Conservation (phyloP, 805 yeast genomes). For the Ogataea trehaloabstinens region DNA sequence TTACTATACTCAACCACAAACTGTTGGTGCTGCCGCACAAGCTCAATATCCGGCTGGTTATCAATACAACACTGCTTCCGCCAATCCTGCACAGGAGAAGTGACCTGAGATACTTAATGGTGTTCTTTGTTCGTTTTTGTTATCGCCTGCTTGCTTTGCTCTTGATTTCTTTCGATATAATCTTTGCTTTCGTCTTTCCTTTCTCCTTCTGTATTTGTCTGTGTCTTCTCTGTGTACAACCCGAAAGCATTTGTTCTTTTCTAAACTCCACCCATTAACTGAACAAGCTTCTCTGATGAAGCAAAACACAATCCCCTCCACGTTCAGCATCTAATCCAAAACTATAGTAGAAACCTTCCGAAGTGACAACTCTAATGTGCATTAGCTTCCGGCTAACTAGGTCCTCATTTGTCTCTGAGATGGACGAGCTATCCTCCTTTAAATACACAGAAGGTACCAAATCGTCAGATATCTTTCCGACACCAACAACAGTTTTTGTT, state of each 20-base stretch:
- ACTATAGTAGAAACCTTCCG: conserved; percentile 82
- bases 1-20: conserved; percentile 17
- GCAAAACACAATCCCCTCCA: conserved; percentile 90
- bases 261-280: too few species aligned
- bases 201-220: too few species aligned
- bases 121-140: not conserved
- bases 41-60: conserved; percentile 18
- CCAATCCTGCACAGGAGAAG: conserved; percentile 7
- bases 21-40: conserved; percentile 6
- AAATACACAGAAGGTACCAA: conserved; percentile 22
- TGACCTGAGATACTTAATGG: too few species aligned
- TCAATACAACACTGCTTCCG: conserved; percentile 13
- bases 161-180: too few species aligned
- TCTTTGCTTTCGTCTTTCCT: conserved; percentile 3
- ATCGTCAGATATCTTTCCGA: conserved; percentile 35
- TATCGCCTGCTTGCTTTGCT: conserved; percentile 1
- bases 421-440: conserved; percentile 13
- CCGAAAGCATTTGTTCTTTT: too few species aligned
- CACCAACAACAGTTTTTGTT: conserved; percentile 47
- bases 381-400: conserved; percentile 29
- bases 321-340: conserved; percentile 83
- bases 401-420: conserved; percentile 21
- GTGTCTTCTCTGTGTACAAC: too few species aligned
- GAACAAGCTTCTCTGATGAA: conserved; percentile 49
- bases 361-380: conserved; percentile 76